Conservation (phyloP, 208 protist species). For the Leishmania arabica region DNA sequence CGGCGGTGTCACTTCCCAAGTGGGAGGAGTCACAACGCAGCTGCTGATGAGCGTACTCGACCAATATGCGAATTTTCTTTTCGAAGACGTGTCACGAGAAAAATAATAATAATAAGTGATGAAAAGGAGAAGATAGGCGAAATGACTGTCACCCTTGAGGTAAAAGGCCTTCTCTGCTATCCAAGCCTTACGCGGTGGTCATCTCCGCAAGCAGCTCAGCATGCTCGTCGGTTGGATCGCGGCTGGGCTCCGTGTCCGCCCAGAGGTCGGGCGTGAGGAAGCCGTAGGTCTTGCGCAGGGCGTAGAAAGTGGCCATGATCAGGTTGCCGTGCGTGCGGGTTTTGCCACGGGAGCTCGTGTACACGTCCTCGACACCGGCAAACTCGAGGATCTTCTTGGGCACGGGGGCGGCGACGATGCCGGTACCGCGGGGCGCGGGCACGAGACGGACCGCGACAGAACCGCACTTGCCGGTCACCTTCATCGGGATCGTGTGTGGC, state of each 20-base stretch:
- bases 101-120: not conserved
- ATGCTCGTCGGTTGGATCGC: slow-evolving; percentile 94
- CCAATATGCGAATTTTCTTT: not conserved
- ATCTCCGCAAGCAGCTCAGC: slow-evolving; percentile 81
- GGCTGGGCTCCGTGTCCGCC: slow-evolving; percentile 85
- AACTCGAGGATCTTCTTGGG: slow-evolving; percentile 99
- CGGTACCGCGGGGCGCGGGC: slow-evolving; percentile 99
- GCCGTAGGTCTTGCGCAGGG: slow-evolving; percentile 97
- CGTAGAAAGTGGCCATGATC: slow-evolving; percentile 98
- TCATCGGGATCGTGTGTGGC: slow-evolving; percentile 99
- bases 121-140: not conserved
- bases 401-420: slow-evolving; percentile 97
- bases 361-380: slow-evolving; percentile 99
- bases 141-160: not conserved
- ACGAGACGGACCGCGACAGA: slow-evolving; percentile 98
- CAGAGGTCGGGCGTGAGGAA: slow-evolving; percentile 99
- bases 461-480: slow-evolving; percentile 99
- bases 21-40: not conserved
- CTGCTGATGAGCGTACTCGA: not conserved
- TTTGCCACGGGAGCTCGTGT: slow-evolving; percentile 97
- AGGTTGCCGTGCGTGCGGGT: slow-evolving; percentile 99
- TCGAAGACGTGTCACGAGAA: not conserved
- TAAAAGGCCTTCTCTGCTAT: not conserved
- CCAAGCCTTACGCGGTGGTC: slow-evolving; percentile 15
- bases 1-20: not conserved